A percentile compares a stretch with the other conserved stretches of the same genome.
Evolutionary conservation across 2,329 filamentous ascomycete species (phyloP).

Genomic region (Cladophialophora bantiana): DNA sequence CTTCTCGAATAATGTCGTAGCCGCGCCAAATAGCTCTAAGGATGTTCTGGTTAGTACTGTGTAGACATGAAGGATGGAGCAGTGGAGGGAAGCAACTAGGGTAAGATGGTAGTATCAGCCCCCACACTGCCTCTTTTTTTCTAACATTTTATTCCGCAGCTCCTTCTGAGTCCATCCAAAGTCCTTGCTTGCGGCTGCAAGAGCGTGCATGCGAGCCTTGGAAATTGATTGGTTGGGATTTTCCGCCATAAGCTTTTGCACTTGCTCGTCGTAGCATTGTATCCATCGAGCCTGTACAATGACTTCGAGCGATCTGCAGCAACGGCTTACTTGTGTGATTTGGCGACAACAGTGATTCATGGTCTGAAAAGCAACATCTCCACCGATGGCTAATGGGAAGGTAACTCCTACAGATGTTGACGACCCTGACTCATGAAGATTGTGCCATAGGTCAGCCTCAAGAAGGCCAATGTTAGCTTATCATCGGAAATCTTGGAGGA

Average conservation of each 20-base stretch:
- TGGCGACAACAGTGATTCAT: conserved; percentile 11
- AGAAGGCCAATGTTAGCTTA: no score
- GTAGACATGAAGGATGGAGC: background rate
- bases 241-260: conserved; percentile 51
- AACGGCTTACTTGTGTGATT: conserved; percentile 14
- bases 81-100: conserved; percentile 38
- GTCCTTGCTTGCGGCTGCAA: conserved; percentile 61
- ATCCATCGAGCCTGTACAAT: conserved; percentile 66
- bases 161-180: conserved; percentile 66
- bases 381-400: background rate
- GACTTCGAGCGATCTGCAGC: conserved; percentile 60
- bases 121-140: conserved; percentile 39
- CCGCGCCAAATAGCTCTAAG: conserved; percentile 61
- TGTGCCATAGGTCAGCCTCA: conserved; percentile 1
- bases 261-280: conserved; percentile 61
- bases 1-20: conserved; percentile 65
- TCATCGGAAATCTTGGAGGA: no score
- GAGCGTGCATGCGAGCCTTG: conserved; percentile 59
- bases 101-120: no score
- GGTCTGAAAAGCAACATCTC: background rate
- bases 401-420: background rate
- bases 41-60: background rate
- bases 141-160: conserved; percentile 57
- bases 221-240: conserved; percentile 53
- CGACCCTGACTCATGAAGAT: background rate